These are phyloP conservation scores for Cucurbita ficifolia DNA, from an alignment of 306 rosid species.

Conservation along the genomic window DNA sequence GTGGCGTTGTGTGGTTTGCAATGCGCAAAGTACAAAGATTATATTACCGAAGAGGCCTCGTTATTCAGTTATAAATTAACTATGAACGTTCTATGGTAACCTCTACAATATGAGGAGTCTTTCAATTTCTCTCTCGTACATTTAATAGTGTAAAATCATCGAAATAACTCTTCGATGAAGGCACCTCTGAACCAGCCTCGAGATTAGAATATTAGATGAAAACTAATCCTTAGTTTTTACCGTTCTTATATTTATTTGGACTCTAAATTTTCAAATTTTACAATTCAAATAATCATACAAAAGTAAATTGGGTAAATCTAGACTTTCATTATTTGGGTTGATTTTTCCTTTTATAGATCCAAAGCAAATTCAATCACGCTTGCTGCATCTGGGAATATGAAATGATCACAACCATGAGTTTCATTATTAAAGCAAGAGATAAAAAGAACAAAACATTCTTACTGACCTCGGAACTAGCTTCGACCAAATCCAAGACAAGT, in stretches of 20 bases:
- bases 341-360: not conserved
- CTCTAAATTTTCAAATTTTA: not conserved
- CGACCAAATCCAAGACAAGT: not conserved
- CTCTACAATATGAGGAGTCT: not conserved
- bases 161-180: too few species aligned
- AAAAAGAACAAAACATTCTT: not conserved
- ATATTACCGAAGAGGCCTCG: not conserved
- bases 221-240: not conserved
- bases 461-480: not conserved
- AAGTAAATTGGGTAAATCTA: not conserved
- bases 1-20: not conserved
- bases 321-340: not conserved
- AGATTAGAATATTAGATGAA: too few species aligned
- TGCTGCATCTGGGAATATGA: not conserved
- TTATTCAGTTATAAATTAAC: not conserved
- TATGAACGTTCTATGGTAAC: not conserved
- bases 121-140: not conserved
- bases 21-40: not conserved
- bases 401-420: not conserved
- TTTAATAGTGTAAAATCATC: not conserved
- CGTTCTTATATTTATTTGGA: too few species aligned
- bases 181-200: too few species aligned
- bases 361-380: not conserved
- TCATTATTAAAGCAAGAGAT: not conserved
- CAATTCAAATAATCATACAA: too few species aligned